Percentiles rank a stretch among this genome's conserved stretches.
Evolutionary conservation across 768 basidiomycete genomes (phyloP).

Genomic region (Fomitopsis serialis): DNA sequence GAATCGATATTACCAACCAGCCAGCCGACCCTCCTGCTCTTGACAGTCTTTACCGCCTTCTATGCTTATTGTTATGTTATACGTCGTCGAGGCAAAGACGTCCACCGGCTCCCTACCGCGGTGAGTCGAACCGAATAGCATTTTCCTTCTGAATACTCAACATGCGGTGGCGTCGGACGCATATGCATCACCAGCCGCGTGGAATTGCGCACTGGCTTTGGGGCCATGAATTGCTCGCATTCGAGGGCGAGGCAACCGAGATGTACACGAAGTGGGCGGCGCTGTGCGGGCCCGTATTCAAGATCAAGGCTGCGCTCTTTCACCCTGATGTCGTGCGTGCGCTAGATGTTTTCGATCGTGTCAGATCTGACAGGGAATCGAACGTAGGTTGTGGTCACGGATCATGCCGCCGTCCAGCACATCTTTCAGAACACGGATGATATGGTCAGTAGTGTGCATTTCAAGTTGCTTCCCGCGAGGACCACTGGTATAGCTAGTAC

Average conservation of each 20-base stretch:
- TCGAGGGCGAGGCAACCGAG: slow-evolving; percentile 27
- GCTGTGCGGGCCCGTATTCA: slow-evolving; percentile 29
- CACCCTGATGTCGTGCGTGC: slow-evolving; percentile 32
- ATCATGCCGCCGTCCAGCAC: slow-evolving; percentile 32
- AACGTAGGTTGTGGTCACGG: slow-evolving; percentile 28
- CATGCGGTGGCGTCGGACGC: neutral
- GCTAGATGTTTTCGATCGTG: neutral
- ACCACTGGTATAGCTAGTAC: too few relatives aligned
- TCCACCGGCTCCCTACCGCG: slow-evolving; percentile 13
- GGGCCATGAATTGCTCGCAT: slow-evolving; percentile 33
- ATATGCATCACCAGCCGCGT: slow-evolving; percentile 13
- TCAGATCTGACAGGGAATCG: neutral
- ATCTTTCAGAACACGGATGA: slow-evolving; percentile 31
- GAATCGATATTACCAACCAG: neutral
- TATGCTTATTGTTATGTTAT: slow-evolving; percentile 13
- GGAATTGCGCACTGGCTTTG: slow-evolving; percentile 21
- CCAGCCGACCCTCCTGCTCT: slow-evolving; percentile 1
- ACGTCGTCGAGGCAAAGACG: slow-evolving; percentile 7
- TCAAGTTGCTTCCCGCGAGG: too few relatives aligned
- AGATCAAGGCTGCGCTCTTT: slow-evolving; percentile 32
- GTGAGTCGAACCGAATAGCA: slow-evolving; percentile 8
- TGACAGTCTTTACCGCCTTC: slow-evolving; percentile 10
- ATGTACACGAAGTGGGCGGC: slow-evolving; percentile 30
- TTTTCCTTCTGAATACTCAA: neutral
- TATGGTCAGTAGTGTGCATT: slow-evolving; percentile 19